Base-by-base conservation (phyloP, 208 protist species). In the Wallacemonas sp. region DNA sequence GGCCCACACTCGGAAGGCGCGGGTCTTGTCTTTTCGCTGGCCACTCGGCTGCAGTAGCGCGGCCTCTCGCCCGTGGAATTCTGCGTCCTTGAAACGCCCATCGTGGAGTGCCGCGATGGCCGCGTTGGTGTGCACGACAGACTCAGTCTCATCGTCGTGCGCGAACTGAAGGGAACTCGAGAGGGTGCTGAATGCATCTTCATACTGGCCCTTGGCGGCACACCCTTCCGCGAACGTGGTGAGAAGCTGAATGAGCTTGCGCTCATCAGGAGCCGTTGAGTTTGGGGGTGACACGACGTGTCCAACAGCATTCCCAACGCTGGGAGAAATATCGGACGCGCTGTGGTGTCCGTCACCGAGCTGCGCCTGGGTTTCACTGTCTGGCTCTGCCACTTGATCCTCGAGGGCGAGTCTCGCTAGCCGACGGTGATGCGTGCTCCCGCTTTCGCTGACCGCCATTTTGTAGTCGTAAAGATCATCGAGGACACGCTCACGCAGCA, bases 401-500 rank as follows among this genome's bases (percentile, higher is more conserved):
- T 94, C 77, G 14, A 92, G 73, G 30, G 49, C 46, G 9, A 34
- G 56, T 30, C 74, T 68, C 11, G 89, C 90, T 8, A 85, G 24
- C 41, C 90, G 68, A 5, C 90, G 76, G 60, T 95, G 90, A 8
- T 83, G 90, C 11, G 90, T 95, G 36, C 90, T 95, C 19, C 87
- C 90, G 60, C 29, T 30, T 27, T 55, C 66, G 17, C 26, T 24
- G 32, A 95, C 48, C 0, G 72, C 60, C 21, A 77, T 67, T n/a
- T 71, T 69, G 60, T 92, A 95, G n/a, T 92, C 85, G 65, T 85
- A 87, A 16, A 95, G 66, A 49, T 90, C 86, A 75, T 93, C 87
- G 9, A 89, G 65, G 57, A 91, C 72, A 0, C 71, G 69, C 38
- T 85, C 83, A 16, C 79, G 78, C 48, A 91, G 75, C 2, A 26